Conservation (phyloP, 441 rosid species). For the Flueggea neowawraea region DNA sequence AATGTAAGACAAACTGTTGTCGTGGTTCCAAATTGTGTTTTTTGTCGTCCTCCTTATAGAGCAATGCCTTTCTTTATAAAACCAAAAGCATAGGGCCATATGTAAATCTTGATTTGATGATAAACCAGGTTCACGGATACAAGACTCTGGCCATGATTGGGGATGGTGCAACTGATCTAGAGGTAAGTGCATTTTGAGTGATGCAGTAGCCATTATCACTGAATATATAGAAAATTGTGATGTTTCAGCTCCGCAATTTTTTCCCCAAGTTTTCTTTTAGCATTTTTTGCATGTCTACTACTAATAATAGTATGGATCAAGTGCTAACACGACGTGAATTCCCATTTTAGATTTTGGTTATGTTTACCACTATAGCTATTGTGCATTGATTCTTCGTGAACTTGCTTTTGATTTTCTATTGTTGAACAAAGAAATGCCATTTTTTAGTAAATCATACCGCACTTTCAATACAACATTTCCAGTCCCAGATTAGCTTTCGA, state of each 20-base stretch:
- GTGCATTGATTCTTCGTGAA: too few species aligned
- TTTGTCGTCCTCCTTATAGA: too few species aligned
- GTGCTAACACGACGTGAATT: too few species aligned
- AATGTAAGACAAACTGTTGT: not conserved
- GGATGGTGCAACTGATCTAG: slow-evolving; percentile 97
- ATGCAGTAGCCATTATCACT: not conserved
- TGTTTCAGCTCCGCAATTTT: not conserved
- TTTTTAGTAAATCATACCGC: too few species aligned
- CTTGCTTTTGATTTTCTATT: too few species aligned
- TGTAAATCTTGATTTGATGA: slow-evolving; percentile 18
- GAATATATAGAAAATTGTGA: not conserved
- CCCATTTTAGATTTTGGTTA: too few species aligned
- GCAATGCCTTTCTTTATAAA: not conserved
- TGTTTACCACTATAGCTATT: too few species aligned
- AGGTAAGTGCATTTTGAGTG: slow-evolving; percentile 37
- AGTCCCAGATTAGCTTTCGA: not conserved
- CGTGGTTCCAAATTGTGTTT: too few species aligned
- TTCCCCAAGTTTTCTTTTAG: not conserved
- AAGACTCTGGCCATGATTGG: slow-evolving; percentile 87
- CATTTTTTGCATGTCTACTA: too few species aligned
- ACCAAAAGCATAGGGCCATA: not conserved
- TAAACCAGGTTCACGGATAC: slow-evolving; percentile 61
- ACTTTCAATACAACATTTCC: not conserved
- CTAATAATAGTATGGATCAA: too few species aligned
- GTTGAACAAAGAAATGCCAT: too few species aligned